These are phyloP conservation scores for Aspergillus olivimuriae DNA, from an alignment of 495 filamentous ascomycete genomes.

Conservation along the genomic window DNA sequence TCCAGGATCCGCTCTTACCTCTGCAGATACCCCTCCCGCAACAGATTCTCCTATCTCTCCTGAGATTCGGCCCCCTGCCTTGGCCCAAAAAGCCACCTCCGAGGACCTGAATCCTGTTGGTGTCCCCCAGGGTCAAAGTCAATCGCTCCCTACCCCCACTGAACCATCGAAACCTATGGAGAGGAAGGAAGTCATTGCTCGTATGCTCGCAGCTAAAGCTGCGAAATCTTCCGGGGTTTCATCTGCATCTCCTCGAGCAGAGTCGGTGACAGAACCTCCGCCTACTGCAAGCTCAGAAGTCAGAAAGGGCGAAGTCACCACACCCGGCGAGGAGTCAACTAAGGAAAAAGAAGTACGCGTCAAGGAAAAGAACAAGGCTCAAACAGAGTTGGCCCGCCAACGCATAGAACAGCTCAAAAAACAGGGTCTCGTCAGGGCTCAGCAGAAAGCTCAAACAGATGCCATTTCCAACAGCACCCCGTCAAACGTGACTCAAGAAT, in stretches of 20 bases:
- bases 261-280: conserved; percentile 12
- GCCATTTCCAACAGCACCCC: too few species aligned
- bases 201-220: conserved; percentile 58
- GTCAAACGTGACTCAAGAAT: conserved; percentile 5
- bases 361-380: conserved; percentile 49
- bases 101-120: too few species aligned
- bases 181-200: conserved; percentile 70
- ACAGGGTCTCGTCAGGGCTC: conserved; percentile 29
- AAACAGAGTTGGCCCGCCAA: conserved; percentile 47
- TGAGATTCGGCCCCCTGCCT: too few species aligned
- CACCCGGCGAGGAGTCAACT: conserved; percentile 8
- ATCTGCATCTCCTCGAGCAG: conserved; percentile 13
- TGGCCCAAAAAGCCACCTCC: too few species aligned
- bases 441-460: conserved; percentile 22
- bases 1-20: background rate
- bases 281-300: conserved; percentile 11
- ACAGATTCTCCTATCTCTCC: background rate
- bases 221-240: conserved; percentile 24
- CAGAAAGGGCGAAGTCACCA: conserved; percentile 3
- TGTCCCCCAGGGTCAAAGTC: too few species aligned
- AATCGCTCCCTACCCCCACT: too few species aligned
- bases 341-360: conserved; percentile 25
- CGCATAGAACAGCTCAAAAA: conserved; percentile 47
- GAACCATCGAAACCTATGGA: conserved; percentile 49
- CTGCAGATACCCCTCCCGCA: background rate